Conservation (phyloP, 768 basidiomycete species). For the Lactarius hatsudake region DNA sequence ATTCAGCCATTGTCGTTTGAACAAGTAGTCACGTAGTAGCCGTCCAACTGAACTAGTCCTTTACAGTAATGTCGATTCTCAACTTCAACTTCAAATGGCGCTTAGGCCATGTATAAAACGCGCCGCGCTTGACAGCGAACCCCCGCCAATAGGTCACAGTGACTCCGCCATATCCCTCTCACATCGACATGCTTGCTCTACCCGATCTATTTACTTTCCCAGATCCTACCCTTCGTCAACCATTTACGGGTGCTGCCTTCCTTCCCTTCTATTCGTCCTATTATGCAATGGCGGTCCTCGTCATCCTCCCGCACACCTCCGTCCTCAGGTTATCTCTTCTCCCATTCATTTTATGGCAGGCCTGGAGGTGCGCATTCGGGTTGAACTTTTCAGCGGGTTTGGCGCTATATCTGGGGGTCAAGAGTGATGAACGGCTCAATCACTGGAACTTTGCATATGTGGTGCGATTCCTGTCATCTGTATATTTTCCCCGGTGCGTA, state of each 20-base stretch:
- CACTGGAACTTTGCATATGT: conserved; percentile 15
- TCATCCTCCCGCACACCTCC: conserved; percentile 13
- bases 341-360: conserved; percentile 9
- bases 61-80: no score
- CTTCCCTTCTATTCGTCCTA: conserved; percentile 9
- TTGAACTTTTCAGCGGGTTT: conserved; percentile 6
- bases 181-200: background rate
- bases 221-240: conserved; percentile 15
- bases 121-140: no score
- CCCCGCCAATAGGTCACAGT: background rate
- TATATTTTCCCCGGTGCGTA: background rate
- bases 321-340: conserved; percentile 9
- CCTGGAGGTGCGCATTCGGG: conserved; percentile 1
- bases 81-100: no score
- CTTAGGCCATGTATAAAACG: no score
- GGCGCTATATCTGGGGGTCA: background rate
- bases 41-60: no score
- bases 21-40: no score
- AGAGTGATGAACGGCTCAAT: conserved; percentile 1
- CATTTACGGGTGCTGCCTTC: conserved; percentile 9
- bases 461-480: conserved; percentile 4
- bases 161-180: background rate
- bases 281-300: conserved; percentile 12
- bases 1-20: no score
- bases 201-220: background rate